Base-by-base conservation (phyloP, 805 yeast genomes). In the Candida ascalaphidarum region DNA sequence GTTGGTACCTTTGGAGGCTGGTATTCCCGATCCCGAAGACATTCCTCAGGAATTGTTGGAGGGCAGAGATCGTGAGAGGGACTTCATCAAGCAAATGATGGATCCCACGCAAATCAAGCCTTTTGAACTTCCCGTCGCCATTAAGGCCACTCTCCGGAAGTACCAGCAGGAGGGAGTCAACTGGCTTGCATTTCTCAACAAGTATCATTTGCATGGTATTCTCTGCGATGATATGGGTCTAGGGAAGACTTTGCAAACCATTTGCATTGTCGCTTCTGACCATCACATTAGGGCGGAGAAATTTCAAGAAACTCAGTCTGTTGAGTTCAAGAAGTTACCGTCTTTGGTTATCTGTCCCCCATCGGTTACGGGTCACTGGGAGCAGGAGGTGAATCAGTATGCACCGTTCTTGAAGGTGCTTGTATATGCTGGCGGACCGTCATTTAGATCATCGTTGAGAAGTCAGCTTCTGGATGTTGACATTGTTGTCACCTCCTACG, bases 201-300 rank as follows among this genome's bases (percentile, higher is more conserved):
- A 83, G 46, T 92, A 92, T 50, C 95, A 89, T 52, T 62, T 92
- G 29, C 99, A 92, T 58, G 99, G 99, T 30, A 89, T 92, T 46
- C 64, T 92, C 27, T 92, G 98, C 74, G 99, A 92, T 52, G 99
- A 92, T 74, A 92, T 92, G 99, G 99, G 99, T 5, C 67, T 92
- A 17, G 99, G 99, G 29, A 92, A 92, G 52, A 92, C 99, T 0
- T 65, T 92, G 35, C 99, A 92, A 55, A 88, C 98, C 0, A 88
- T 92, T 46, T 92, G 98, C 58, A 89, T 94, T 40, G 86, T 92
- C 30, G 83, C 98, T 0, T 84, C 96, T 49, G 98, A 92, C 47
- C 98, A 92, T 46, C 83, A 86, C 44, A 43, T 84, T 39, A 73
- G 98, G 39, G 77, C 74, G 8, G 81, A 81, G 40, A 80, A 78